Percentiles rank a stretch among this genome's conserved stretches.
These are phyloP conservation scores for Ajuga reptans DNA, from an alignment of 305 asterid genomes.

Conservation along the genomic window DNA sequence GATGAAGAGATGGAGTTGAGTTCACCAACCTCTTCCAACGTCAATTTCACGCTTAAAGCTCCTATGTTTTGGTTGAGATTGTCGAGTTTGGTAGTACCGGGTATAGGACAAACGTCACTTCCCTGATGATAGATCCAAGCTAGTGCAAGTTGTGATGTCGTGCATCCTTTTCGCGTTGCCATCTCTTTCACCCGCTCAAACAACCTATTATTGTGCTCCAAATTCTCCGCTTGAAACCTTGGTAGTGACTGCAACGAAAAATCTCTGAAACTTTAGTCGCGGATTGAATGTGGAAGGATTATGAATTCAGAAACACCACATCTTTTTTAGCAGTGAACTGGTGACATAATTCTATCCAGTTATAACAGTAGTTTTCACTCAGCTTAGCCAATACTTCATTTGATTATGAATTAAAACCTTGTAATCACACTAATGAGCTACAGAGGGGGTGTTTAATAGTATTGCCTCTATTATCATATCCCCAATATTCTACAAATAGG, in stretches of 20 bases:
- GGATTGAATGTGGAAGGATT: too few species aligned
- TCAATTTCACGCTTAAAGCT: not conserved
- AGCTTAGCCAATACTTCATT: too few species aligned
- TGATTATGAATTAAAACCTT: too few species aligned
- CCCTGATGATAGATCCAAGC: conserved; percentile 8
- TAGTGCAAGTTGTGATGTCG: not conserved
- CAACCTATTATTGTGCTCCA: conserved; percentile 1
- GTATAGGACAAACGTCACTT: not conserved
- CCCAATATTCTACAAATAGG: too few species aligned
- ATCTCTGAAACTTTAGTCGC: not conserved
- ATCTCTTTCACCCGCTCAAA: not conserved
- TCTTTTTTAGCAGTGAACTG: too few species aligned
- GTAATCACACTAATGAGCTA: too few species aligned
- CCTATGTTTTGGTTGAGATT: conserved; percentile 2
- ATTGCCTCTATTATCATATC: too few species aligned
- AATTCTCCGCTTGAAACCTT: conserved; percentile 1
- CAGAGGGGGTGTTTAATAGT: too few species aligned
- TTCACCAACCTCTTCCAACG: not conserved
- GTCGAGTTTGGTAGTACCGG: conserved; percentile 7
- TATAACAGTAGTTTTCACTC: too few species aligned
- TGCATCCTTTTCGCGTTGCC: conserved; percentile 1
- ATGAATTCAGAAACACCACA: too few species aligned
- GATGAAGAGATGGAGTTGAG: not conserved
- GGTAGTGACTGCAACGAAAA: not conserved
- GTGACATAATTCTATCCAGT: too few species aligned